Base-by-base conservation (phyloP, 1,139 yeast species). In the Kodamaea derodonti region DNA sequence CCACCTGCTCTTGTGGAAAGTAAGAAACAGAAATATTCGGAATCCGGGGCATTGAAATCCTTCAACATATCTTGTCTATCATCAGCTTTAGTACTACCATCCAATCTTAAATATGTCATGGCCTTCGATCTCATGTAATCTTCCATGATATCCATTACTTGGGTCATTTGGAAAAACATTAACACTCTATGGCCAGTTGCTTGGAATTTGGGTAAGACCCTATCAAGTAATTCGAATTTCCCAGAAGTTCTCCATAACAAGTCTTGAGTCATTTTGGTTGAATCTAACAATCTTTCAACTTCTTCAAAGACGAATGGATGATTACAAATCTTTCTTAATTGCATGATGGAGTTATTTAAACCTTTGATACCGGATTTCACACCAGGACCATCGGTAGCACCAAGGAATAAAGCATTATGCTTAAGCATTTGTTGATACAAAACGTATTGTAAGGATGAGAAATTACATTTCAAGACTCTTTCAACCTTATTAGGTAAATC, bases 281-380 rank as follows among this genome's bases (percentile, higher is more conserved):
- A 96, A 54, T 90, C 87, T 34, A 92, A 77, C 43, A 86, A 70
- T 42, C 80, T 78, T 62, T 92, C 98, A 31, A 92, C 95, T 47
- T 88, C 97, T 54, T 86, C 96, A 60, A 87, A 92, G 12, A 92
- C 97, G 65, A 84, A 92, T 1, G 98, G 98, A 67, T 92, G 98
- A 57, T 92, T 92, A 67, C 97, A 92, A 48, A 92, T 88, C 60
- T 92, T 92, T 51, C 96, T 78, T 60, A 92, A 71, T 62, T 92
- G 98, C 98, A 92, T 92, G 37, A 92, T 78, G 54, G 88, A 88
- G 53, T 88, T 87, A 56, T 88, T 87, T 49, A 87, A 80, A 39
- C 95, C 90, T 65, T 90, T 86, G 41, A 90, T 75, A 20, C 83
- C 80, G 10, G 73, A 65, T 34, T 72, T 70, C 7, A 35, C 34